Percentiles rank a stretch among this genome's conserved stretches.
phyloP scores from a whole-genome alignment of 805 yeast genomes.

The Candida multigemmis region DNA sequence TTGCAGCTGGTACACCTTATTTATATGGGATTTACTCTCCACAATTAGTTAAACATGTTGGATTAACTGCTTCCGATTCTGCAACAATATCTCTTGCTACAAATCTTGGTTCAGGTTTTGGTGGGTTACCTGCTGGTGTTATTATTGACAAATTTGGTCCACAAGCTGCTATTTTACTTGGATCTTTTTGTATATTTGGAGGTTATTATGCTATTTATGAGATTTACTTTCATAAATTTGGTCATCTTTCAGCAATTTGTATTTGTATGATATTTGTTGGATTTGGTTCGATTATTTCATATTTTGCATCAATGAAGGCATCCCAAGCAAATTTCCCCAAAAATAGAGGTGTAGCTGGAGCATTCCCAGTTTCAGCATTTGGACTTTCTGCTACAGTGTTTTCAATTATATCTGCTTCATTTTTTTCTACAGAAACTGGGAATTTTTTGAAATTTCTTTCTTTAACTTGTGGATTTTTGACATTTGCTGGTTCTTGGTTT shows the following conservation, averaged over 20 bases:
- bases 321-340: constrained; percentile 60
- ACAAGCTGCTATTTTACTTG: constrained; percentile 40
- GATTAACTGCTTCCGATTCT: constrained; percentile 50
- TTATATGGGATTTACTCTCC: constrained; percentile 72
- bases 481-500: constrained; percentile 38
- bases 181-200: constrained; percentile 42
- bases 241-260: constrained; percentile 34
- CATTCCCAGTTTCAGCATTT: constrained; percentile 58
- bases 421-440: constrained; percentile 44
- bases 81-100: constrained; percentile 57
- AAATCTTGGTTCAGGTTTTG: constrained; percentile 55
- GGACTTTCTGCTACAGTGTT: constrained; percentile 66
- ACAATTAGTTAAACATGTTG: constrained; percentile 49
- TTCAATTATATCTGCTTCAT: constrained; percentile 45
- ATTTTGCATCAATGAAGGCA: constrained; percentile 47
- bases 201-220: constrained; percentile 47
- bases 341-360: constrained; percentile 62
- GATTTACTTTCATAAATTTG: constrained; percentile 33
- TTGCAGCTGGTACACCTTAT: constrained; percentile 72
- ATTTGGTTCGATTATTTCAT: constrained; percentile 57
- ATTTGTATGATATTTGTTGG: constrained; percentile 48
- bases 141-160: constrained; percentile 58
- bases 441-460: constrained; percentile 50
- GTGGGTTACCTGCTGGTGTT: constrained; percentile 67
- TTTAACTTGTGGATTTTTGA: constrained; percentile 37